A percentile compares a stretch with the other conserved stretches of the same genome.
Conservation (phyloP, 2,329 filamentous ascomycete species). For the Mariannaea sp. region DNA sequence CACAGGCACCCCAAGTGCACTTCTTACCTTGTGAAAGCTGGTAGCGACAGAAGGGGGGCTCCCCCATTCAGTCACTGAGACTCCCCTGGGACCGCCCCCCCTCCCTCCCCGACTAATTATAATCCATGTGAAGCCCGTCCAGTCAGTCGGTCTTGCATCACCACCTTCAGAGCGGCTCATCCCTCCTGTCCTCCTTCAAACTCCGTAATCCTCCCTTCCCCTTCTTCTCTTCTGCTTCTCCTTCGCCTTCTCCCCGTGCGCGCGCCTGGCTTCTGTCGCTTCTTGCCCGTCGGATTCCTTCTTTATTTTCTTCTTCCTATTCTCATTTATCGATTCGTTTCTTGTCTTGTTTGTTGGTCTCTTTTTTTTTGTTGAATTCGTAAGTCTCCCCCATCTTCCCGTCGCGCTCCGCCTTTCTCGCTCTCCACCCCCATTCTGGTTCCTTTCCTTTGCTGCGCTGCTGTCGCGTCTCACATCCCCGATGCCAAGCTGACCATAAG, state of each 20-base stretch:
- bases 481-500: slow-evolving; percentile 28
- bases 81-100: too few relatives aligned
- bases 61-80: background rate
- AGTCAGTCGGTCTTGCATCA: slow-evolving; percentile 21
- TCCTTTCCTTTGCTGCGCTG: slow-evolving; percentile 26
- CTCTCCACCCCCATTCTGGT: slow-evolving; percentile 24
- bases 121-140: slow-evolving; percentile 11
- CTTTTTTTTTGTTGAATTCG: slow-evolving; percentile 17
- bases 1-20: background rate
- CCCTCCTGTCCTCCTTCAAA: slow-evolving; percentile 4
- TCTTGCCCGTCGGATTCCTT: slow-evolving; percentile 13
- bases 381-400: slow-evolving; percentile 11
- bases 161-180: slow-evolving; percentile 7
- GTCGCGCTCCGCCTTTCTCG: slow-evolving; percentile 27
- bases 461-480: slow-evolving; percentile 15
- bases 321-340: slow-evolving; percentile 21
- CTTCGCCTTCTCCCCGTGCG: slow-evolving; percentile 9
- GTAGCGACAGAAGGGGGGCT: slow-evolving; percentile 1
- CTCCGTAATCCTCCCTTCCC: slow-evolving; percentile 8
- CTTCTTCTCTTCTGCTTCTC: slow-evolving; percentile 5
- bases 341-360: too few relatives aligned
- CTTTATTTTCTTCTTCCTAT: slow-evolving; percentile 4
- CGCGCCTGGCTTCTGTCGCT: slow-evolving; percentile 12
- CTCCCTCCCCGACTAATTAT: background rate
- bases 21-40: too few relatives aligned